A percentile compares a stretch with the other conserved stretches of the same genome.
phyloP scores from a whole-genome alignment of 2,329 filamentous ascomycete species.

The Curvularia hawaiiensis region DNA sequence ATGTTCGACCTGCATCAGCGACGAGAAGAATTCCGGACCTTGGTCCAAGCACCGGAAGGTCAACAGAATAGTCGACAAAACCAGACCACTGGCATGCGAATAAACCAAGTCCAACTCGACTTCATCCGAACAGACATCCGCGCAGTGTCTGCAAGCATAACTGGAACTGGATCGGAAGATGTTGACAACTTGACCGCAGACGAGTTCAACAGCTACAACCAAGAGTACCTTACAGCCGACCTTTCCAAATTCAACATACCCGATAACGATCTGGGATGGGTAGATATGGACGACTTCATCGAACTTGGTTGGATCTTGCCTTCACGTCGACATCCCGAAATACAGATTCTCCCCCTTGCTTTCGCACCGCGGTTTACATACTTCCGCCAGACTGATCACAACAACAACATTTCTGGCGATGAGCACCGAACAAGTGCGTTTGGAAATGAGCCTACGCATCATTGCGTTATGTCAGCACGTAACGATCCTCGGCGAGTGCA shows the following conservation, averaged over 20 bases:
- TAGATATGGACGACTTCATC: slow-evolving; percentile 99
- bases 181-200: slow-evolving; percentile 71
- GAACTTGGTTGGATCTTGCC: slow-evolving; percentile 96
- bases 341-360: slow-evolving; percentile 89
- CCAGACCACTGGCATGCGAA: slow-evolving; percentile 90
- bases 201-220: slow-evolving; percentile 60
- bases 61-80: slow-evolving; percentile 69
- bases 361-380: slow-evolving; percentile 97
- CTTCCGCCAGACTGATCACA: slow-evolving; percentile 94
- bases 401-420: slow-evolving; percentile 78
- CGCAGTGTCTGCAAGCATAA: slow-evolving; percentile 89
- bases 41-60: slow-evolving; percentile 69
- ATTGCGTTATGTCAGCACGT: slow-evolving; percentile 83
- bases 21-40: slow-evolving; percentile 86
- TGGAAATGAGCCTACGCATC: slow-evolving; percentile 89
- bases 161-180: slow-evolving; percentile 77
- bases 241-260: slow-evolving; percentile 93
- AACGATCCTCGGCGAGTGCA: slow-evolving; percentile 86
- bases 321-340: slow-evolving; percentile 86
- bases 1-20: slow-evolving; percentile 96
- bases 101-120: slow-evolving; percentile 92
- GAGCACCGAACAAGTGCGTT: slow-evolving; percentile 85
- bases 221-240: slow-evolving; percentile 58
- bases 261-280: slow-evolving; percentile 94
- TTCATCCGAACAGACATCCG: slow-evolving; percentile 89